phyloP scores from a whole-genome alignment of 2,329 filamentous ascomycete genomes.

The Pestalotiopsis sp. region DNA sequence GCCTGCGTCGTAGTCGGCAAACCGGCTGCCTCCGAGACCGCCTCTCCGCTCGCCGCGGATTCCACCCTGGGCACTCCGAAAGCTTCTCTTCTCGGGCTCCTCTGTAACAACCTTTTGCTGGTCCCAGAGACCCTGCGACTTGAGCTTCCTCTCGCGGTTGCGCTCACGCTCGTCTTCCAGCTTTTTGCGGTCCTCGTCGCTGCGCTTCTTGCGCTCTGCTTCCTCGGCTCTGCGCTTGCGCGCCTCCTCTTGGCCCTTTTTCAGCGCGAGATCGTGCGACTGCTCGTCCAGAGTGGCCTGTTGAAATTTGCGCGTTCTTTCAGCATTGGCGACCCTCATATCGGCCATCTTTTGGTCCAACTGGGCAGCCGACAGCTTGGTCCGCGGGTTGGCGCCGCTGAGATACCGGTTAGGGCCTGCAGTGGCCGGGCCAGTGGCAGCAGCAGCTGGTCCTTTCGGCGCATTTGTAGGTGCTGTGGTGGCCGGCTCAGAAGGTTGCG shows the following conservation, averaged over 20 bases:
- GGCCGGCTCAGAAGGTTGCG: slow-evolving; percentile 14
- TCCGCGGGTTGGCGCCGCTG: slow-evolving; percentile 61
- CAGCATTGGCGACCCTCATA: slow-evolving; percentile 60
- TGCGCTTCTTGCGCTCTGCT: slow-evolving; percentile 51
- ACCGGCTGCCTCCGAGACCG: slow-evolving; percentile 44
- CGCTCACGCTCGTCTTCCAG: slow-evolving; percentile 63
- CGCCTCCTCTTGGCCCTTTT: slow-evolving; percentile 58
- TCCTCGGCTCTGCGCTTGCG: slow-evolving; percentile 54
- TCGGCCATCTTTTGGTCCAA: slow-evolving; percentile 62
- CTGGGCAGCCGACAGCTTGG: slow-evolving; percentile 62
- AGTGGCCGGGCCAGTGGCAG: slow-evolving; percentile 34
- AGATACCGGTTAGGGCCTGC: slow-evolving; percentile 45
- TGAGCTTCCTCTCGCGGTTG: slow-evolving; percentile 63
- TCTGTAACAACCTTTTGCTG: slow-evolving; percentile 53
- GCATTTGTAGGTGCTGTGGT: slow-evolving; percentile 16
- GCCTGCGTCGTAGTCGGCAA: slow-evolving; percentile 34
- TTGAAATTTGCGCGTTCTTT: slow-evolving; percentile 62
- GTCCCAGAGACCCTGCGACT: slow-evolving; percentile 63
- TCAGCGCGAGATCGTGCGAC: slow-evolving; percentile 56
- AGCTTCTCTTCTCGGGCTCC: slow-evolving; percentile 38
- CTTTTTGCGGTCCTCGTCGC: slow-evolving; percentile 53
- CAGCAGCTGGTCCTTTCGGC: slow-evolving; percentile 1
- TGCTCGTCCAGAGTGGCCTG: slow-evolving; percentile 59
- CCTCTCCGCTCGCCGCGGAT: slow-evolving; percentile 39
- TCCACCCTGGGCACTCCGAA: slow-evolving; percentile 41